Percentiles rank a stretch among this genome's conserved stretches.
These are phyloP conservation scores for Dalbergia cochinchinensis DNA, from an alignment of 306 rosid genomes.

Conservation along the genomic window DNA sequence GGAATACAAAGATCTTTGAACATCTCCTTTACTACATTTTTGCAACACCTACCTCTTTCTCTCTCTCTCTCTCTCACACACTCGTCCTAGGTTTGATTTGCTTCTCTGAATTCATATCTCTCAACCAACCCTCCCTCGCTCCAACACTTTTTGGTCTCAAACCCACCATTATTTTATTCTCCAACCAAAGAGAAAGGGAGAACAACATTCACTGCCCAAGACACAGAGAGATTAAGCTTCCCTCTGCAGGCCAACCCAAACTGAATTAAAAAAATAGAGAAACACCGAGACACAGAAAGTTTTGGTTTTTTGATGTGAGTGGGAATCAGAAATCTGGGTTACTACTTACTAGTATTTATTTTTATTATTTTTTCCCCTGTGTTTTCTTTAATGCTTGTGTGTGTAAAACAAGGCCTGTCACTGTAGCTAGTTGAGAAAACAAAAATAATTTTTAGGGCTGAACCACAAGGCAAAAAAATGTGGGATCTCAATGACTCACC, in stretches of 20 bases:
- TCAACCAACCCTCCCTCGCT: conserved; percentile 22
- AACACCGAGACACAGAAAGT: background rate
- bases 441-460: background rate
- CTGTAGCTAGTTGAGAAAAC: conserved; percentile 3
- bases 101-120: conserved; percentile 30
- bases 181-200: background rate
- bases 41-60: conserved; percentile 53
- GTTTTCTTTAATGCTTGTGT: conserved; percentile 22
- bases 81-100: conserved; percentile 56
- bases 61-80: conserved; percentile 36
- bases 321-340: conserved; percentile 27
- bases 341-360: background rate
- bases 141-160: conserved; percentile 19
- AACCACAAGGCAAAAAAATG: conserved; percentile 55
- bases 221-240: conserved; percentile 6
- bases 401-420: conserved; percentile 3
- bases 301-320: conserved; percentile 36
- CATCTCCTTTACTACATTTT: conserved; percentile 58
- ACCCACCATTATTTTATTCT: conserved; percentile 28
- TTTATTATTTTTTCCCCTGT: background rate
- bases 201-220: background rate
- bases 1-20: conserved; percentile 60
- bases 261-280: background rate
- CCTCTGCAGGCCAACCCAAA: conserved; percentile 32
- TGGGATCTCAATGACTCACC: conserved; percentile 99